phyloP scores from a whole-genome alignment of 805 yeast species.

The Clavispora phyllophila region DNA sequence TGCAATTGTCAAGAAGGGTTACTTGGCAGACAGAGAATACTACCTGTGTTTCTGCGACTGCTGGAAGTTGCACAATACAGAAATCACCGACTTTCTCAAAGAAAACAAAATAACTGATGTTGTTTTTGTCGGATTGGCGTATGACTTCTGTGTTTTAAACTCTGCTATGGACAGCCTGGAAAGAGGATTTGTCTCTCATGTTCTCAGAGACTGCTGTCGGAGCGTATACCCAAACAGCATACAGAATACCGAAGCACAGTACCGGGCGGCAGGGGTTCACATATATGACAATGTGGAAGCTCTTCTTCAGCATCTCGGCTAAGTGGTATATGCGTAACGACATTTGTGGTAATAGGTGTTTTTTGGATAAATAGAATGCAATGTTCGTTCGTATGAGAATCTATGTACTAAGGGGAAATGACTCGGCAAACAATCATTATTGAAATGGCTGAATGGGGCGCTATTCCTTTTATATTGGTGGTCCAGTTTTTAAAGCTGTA shows the following conservation, averaged over 20 bases:
- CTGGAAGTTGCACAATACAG: conserved; percentile 71
- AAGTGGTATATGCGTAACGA: background rate
- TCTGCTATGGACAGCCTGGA: conserved; percentile 67
- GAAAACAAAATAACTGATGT: conserved; percentile 52
- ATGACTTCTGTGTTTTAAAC: conserved; percentile 78
- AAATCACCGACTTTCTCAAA: conserved; percentile 46
- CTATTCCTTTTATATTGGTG: too few relatives aligned
- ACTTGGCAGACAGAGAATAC: conserved; percentile 67
- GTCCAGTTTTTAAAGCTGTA: conserved; percentile 2
- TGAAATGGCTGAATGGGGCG: too few relatives aligned
- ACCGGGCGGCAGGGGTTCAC: conserved; percentile 29
- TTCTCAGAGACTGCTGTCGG: conserved; percentile 51
- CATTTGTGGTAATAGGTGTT: too few relatives aligned
- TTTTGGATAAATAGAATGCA: too few relatives aligned
- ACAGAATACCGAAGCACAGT: conserved; percentile 29
- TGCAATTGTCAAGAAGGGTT: conserved; percentile 63
- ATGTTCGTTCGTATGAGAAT: too few relatives aligned
- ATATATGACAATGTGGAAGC: conserved; percentile 7
- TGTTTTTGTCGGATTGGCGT: conserved; percentile 75
- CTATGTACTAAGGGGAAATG: too few relatives aligned
- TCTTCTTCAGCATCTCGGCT: background rate
- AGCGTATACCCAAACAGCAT: conserved; percentile 48
- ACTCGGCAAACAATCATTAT: too few relatives aligned
- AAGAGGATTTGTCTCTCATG: conserved; percentile 58
- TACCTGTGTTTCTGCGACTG: conserved; percentile 83